Percentiles rank a stretch among this genome's conserved stretches.
Evolutionary conservation across 371 early-diverging fungal genomes (phyloP).

Genomic region (Mycotypha africana): DNA sequence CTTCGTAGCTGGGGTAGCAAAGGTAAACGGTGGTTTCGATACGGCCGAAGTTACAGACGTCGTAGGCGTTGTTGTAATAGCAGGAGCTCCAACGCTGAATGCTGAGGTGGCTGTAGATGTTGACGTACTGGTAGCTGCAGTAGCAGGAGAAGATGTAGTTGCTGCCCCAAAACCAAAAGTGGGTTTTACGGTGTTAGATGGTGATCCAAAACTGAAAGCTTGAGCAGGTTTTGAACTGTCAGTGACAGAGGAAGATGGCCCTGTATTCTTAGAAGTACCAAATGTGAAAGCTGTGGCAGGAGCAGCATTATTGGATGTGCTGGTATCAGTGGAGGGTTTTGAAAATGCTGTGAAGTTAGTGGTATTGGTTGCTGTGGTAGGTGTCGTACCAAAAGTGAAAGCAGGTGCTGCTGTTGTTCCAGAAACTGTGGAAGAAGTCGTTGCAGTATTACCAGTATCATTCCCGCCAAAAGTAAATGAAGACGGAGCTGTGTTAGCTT

Average conservation of each 20-base stretch:
- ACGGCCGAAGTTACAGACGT: background rate
- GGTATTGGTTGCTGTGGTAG: conserved; percentile 1
- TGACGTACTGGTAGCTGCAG: no score
- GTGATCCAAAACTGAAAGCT: no score
- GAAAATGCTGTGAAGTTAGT: conserved; percentile 8
- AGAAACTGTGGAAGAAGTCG: background rate
- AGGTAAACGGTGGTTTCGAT: background rate
- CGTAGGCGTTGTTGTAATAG: background rate
- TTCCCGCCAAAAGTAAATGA: background rate
- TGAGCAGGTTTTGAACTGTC: no score
- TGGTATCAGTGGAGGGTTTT: background rate
- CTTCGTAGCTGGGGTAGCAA: background rate
- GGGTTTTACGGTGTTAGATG: no score
- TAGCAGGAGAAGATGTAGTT: no score
- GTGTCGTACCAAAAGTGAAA: background rate
- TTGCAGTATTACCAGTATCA: background rate
- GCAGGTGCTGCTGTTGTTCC: background rate
- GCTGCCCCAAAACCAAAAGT: background rate
- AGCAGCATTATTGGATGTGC: background rate
- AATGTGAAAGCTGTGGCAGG: conserved; percentile 1
- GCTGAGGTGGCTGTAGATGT: background rate
- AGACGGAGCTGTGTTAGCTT: background rate
- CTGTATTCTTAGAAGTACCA: conserved; percentile 1
- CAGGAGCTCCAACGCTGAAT: background rate
- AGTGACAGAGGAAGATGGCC: no score